Evolutionary conservation across 495 filamentous ascomycete genomes (phyloP).

Genomic region (Aspergillus sparsus): DNA sequence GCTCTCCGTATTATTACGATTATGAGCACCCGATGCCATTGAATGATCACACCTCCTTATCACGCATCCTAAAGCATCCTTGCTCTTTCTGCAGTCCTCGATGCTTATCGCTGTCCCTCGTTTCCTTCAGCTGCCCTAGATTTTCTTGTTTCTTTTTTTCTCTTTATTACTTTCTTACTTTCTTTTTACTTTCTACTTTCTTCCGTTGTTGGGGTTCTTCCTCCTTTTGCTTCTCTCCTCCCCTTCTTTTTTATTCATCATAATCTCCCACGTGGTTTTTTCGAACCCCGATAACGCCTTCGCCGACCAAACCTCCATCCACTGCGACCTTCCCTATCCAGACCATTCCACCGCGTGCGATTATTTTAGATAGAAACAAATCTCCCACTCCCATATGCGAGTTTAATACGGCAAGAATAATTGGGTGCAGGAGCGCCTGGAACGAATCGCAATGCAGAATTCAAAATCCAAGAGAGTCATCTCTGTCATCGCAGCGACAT

Average conservation of each 20-base stretch:
- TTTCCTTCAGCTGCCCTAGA: neutral
- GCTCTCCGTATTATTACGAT: no score
- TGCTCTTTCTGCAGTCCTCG: conserved; percentile 7
- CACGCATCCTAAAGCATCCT: neutral
- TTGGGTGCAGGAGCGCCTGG: conserved; percentile 9
- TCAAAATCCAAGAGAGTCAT: conserved; percentile 55
- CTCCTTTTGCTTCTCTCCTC: conserved; percentile 7
- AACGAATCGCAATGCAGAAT: conserved; percentile 28
- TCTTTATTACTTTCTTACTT: no score
- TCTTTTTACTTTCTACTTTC: no score
- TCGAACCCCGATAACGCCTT: conserved; percentile 12
- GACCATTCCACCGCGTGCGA: neutral
- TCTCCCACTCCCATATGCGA: conserved; percentile 9
- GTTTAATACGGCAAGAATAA: conserved; percentile 5
- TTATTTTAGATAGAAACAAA: neutral
- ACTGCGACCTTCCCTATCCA: conserved; percentile 9
- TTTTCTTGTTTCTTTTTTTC: neutral
- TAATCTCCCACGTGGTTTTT: neutral
- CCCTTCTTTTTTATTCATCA: neutral
- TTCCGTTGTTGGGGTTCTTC: neutral
- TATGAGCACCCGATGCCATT: no score
- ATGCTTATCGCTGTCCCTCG: neutral
- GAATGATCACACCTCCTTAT: conserved; percentile 10
- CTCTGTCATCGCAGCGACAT: conserved; percentile 81
- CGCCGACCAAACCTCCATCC: neutral